Percentiles rank a stretch among this genome's conserved stretches.
These are phyloP conservation scores for Aschersonia sp. DNA, from an alignment of 2,329 filamentous ascomycete genomes.

Conservation along the genomic window DNA sequence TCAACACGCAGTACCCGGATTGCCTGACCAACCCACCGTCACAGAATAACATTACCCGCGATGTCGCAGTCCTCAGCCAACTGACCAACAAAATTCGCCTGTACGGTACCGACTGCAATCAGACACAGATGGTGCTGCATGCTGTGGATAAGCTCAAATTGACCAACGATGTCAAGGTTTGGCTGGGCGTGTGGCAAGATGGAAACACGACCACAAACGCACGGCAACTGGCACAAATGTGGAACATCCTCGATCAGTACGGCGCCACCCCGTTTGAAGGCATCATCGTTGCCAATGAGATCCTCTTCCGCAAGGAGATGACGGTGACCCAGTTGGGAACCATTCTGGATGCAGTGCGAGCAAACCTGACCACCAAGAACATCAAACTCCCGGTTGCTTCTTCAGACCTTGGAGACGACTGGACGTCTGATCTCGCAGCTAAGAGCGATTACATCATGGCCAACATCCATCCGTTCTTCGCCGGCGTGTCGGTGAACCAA, in stretches of 20 bases:
- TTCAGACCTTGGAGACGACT: slow-evolving; percentile 79
- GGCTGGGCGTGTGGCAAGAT: slow-evolving; percentile 91
- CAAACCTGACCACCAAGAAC: slow-evolving; percentile 53
- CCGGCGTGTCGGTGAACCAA: slow-evolving; percentile 51
- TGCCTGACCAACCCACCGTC: slow-evolving; percentile 65
- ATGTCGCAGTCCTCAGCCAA: slow-evolving; percentile 79
- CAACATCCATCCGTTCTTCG: slow-evolving; percentile 95
- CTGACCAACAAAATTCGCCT: slow-evolving; percentile 77
- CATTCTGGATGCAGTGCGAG: slow-evolving; percentile 52
- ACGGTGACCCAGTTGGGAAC: slow-evolving; percentile 46
- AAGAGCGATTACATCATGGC: slow-evolving; percentile 84
- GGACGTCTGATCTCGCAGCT: slow-evolving; percentile 54
- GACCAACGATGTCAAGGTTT: slow-evolving; percentile 64
- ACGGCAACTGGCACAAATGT: slow-evolving; percentile 73
- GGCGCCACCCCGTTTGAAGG: slow-evolving; percentile 58
- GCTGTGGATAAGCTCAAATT: slow-evolving; percentile 63
- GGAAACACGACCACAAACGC: slow-evolving; percentile 68
- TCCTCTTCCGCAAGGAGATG: slow-evolving; percentile 64
- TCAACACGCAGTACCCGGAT: slow-evolving; percentile 79
- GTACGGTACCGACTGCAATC: slow-evolving; percentile 95
- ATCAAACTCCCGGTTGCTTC: slow-evolving; percentile 69
- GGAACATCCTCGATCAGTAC: slow-evolving; percentile 61
- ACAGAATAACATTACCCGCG: slow-evolving; percentile 88
- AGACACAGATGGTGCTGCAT: slow-evolving; percentile 85
- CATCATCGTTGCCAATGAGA: slow-evolving; percentile 71